Evolutionary conservation across 345 rosid genomes (phyloP).

Genomic region (Salix purpurea): DNA sequence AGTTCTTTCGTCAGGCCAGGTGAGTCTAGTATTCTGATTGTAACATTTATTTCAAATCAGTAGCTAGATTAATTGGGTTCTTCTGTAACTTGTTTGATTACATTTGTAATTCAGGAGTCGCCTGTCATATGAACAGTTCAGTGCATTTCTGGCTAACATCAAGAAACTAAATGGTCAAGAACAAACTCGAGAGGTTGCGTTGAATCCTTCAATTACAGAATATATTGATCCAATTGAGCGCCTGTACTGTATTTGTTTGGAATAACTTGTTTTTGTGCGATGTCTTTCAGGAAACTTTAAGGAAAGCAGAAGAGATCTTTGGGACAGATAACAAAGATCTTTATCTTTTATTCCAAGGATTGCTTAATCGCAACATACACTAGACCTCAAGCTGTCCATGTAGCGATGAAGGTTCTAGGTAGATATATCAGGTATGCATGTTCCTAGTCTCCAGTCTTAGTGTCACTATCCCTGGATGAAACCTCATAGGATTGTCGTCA

Average conservation of each 20-base stretch:
- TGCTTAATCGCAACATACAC: conserved; percentile 59
- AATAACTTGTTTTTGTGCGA: background rate
- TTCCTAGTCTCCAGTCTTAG: background rate
- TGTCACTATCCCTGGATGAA: background rate
- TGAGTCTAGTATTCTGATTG: conserved; percentile 17
- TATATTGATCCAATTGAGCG: background rate
- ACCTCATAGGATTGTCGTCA: background rate
- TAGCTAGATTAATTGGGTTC: background rate
- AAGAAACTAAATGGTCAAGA: conserved; percentile 88
- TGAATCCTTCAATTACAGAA: background rate
- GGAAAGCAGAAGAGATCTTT: conserved; percentile 88
- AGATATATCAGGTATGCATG: conserved; percentile 14
- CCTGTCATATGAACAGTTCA: conserved; percentile 83
- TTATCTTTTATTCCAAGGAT: conserved; percentile 70
- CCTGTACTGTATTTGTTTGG: background rate
- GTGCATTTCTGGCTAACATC: conserved; percentile 86
- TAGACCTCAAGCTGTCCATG: conserved; percentile 18
- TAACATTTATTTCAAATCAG: background rate
- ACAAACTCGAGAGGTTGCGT: conserved; percentile 77
- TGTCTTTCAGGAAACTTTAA: conserved; percentile 69
- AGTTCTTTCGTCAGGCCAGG: conserved; percentile 98
- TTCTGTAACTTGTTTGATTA: conserved; percentile 3
- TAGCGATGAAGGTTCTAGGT: background rate
- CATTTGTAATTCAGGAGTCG: conserved; percentile 58
- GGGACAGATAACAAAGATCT: conserved; percentile 86